Conservation (phyloP, 805 yeast genomes). For the Komagataella pseudopastoris region DNA sequence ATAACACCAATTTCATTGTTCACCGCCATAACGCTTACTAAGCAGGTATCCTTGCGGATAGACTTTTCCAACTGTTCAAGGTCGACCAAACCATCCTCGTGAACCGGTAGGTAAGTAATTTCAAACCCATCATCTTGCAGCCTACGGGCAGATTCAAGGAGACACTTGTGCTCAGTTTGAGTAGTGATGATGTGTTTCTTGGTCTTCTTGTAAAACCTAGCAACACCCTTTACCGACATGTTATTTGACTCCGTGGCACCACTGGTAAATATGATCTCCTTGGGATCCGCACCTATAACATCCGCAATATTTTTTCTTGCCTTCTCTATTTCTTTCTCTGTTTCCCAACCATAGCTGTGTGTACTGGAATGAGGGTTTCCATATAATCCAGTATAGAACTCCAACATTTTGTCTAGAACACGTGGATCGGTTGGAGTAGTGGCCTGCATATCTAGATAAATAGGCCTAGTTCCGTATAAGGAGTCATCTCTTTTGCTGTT, state of each 20-base stretch:
- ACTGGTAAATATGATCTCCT: conserved; percentile 91
- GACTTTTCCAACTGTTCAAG: conserved; percentile 68
- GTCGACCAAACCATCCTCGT: conserved; percentile 64
- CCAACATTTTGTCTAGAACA: conserved; percentile 79
- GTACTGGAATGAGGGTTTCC: conserved; percentile 98
- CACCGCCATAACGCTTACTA: conserved; percentile 93
- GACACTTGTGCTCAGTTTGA: conserved; percentile 97
- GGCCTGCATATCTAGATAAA: conserved; percentile 94
- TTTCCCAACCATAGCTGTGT: conserved; percentile 98
- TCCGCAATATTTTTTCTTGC: conserved; percentile 78
- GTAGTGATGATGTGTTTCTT: conserved; percentile 92
- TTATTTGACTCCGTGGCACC: conserved; percentile 98
- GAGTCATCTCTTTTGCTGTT: conserved; percentile 30
- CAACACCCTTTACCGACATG: conserved; percentile 91
- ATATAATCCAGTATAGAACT: conserved; percentile 79
- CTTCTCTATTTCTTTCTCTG: conserved; percentile 79
- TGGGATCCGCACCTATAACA: conserved; percentile 85
- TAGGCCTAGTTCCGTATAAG: conserved; percentile 67
- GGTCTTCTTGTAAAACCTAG: conserved; percentile 79
- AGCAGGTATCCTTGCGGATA: conserved; percentile 79
- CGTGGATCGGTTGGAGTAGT: conserved; percentile 98
- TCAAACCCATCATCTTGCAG: conserved; percentile 96
- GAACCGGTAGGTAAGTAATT: conserved; percentile 83
- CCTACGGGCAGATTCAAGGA: conserved; percentile 90
- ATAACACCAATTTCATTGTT: conserved; percentile 97